Evolutionary conservation across 805 yeast species (phyloP).

Genomic region (Cyberlindnera maritima): DNA sequence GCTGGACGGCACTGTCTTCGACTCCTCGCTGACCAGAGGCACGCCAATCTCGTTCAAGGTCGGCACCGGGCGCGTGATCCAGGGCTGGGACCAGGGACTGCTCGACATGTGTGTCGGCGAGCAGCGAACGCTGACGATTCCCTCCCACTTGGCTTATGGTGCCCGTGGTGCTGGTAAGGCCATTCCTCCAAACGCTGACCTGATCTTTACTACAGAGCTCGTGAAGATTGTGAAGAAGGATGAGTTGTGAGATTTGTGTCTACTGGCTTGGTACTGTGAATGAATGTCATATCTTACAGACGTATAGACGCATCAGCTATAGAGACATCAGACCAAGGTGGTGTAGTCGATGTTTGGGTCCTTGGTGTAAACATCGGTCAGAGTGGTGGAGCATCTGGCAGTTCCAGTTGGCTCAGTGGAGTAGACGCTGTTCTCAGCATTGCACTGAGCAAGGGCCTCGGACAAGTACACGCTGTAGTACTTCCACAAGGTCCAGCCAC

Average conservation of each 20-base stretch:
- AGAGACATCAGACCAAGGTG: too few relatives aligned
- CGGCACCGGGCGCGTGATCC: conserved; percentile 77
- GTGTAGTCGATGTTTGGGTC: too few relatives aligned
- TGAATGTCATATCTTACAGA: too few relatives aligned
- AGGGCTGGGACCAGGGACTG: conserved; percentile 91
- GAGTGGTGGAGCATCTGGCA: conserved; percentile 26
- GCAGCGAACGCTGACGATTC: conserved; percentile 73
- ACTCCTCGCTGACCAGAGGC: conserved; percentile 63
- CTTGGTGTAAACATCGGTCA: conserved; percentile 10
- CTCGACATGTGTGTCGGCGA: conserved; percentile 82
- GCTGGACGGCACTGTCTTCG: conserved; percentile 69
- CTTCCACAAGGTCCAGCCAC: conserved; percentile 38
- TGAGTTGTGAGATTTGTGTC: conserved; percentile 22
- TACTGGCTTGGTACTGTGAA: too few relatives aligned
- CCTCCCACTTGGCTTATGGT: conserved; percentile 79
- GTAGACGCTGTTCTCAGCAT: conserved; percentile 7
- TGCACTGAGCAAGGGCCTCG: conserved; percentile 28
- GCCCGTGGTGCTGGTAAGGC: conserved; percentile 69
- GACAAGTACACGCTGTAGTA: conserved; percentile 30
- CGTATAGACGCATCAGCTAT: too few relatives aligned
- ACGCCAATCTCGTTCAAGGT: conserved; percentile 68
- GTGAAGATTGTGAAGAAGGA: conserved; percentile 43
- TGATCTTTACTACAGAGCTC: conserved; percentile 65
- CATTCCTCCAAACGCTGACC: conserved; percentile 75
- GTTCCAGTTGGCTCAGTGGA: conserved; percentile 33